Evolutionary conservation across 345 rosid genomes (phyloP).

Genomic region (Salix caprea): DNA sequence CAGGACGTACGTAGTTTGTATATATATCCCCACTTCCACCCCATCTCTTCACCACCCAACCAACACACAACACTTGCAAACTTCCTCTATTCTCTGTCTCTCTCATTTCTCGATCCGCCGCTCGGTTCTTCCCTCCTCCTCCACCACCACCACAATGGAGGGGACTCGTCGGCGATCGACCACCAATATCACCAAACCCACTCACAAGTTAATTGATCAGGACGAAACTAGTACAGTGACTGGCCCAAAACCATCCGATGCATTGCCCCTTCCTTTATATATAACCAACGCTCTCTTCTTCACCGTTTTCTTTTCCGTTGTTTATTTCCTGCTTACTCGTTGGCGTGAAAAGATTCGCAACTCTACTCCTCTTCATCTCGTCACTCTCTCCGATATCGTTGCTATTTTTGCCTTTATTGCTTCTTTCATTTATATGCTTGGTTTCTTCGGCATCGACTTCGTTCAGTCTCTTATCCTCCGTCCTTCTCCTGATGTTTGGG

Average conservation of each 20-base stretch:
- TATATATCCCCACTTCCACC: background rate
- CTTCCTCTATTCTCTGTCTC: background rate
- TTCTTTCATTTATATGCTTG: slow-evolving; percentile 31
- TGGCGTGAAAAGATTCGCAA: slow-evolving; percentile 46
- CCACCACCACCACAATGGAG: slow-evolving; percentile 20
- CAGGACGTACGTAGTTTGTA: too few relatives aligned
- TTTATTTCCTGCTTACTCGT: slow-evolving; percentile 35
- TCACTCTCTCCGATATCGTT: slow-evolving; percentile 25
- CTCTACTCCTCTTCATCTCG: slow-evolving; percentile 33
- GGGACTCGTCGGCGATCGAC: slow-evolving; percentile 19
- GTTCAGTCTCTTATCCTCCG: slow-evolving; percentile 35
- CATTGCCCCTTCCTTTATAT: slow-evolving; percentile 18
- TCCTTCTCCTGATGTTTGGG: slow-evolving; percentile 32
- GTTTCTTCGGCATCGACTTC: slow-evolving; percentile 39
- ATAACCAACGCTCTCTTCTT: slow-evolving; percentile 29
- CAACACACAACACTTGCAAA: background rate
- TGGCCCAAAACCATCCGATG: slow-evolving; percentile 5
- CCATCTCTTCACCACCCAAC: background rate
- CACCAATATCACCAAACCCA: background rate
- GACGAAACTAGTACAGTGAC: background rate
- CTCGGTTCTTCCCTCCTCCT: background rate
- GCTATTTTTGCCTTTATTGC: slow-evolving; percentile 26
- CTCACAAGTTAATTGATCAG: background rate
- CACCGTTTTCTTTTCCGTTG: slow-evolving; percentile 33
- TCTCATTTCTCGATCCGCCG: background rate